Conservation (phyloP, 257 asterid genomes). For the Petunia secreta region DNA sequence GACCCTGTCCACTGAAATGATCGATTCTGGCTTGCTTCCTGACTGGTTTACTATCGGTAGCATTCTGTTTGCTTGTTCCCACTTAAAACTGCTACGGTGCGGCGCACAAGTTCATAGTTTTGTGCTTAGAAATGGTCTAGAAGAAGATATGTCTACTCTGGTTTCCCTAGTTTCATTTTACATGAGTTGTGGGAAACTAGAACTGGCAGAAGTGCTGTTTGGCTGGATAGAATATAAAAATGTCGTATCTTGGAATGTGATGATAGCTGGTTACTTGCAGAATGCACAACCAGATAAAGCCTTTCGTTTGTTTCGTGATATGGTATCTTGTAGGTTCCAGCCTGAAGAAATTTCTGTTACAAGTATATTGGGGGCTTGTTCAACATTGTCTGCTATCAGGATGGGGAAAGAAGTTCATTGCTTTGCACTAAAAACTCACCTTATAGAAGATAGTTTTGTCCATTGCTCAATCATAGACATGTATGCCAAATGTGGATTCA, state of each 20-base stretch:
- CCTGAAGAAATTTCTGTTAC: slow-evolving; percentile 36
- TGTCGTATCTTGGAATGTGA: slow-evolving; percentile 38
- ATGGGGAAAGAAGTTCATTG: slow-evolving; percentile 44
- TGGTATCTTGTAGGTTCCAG: slow-evolving; percentile 31
- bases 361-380: slow-evolving; percentile 39
- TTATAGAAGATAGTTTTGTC: slow-evolving; percentile 32
- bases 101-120: slow-evolving; percentile 39
- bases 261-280: slow-evolving; percentile 40
- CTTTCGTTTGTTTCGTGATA: slow-evolving; percentile 30
- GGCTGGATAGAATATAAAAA: slow-evolving; percentile 20
- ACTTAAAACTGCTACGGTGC: slow-evolving; percentile 20
- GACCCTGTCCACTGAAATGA: slow-evolving; percentile 29
- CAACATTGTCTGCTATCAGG: slow-evolving; percentile 35
- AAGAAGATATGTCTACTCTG: slow-evolving; percentile 26
- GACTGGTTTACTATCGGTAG: slow-evolving; percentile 37
- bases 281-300: slow-evolving; percentile 35
- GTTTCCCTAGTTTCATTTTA: slow-evolving; percentile 42
- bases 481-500: slow-evolving; percentile 42
- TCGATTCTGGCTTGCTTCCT: slow-evolving; percentile 33
- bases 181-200: slow-evolving; percentile 33
- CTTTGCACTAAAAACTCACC: slow-evolving; percentile 36
- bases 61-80: slow-evolving; percentile 37
- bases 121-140: slow-evolving; percentile 38
- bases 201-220: slow-evolving; percentile 30
- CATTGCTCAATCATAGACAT: slow-evolving; percentile 40